Evolutionary conservation across 2,329 filamentous ascomycete genomes (phyloP), one percentile per base, ranked within the genome.

Genomic region (Curvularia hawaiiensis): DNA sequence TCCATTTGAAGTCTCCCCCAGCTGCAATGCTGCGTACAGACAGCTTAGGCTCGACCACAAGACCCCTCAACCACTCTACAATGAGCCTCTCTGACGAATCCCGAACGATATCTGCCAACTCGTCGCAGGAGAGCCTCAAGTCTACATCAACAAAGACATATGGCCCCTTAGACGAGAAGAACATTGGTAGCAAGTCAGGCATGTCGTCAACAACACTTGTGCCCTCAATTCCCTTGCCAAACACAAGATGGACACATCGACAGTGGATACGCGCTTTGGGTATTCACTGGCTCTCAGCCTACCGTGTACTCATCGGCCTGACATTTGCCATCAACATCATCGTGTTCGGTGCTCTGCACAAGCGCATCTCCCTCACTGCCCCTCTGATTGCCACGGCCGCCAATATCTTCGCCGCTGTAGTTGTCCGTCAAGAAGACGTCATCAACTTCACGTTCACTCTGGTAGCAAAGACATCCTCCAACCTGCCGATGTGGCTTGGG

Each of bases 341-440:
- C 6, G 40, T 58, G 1, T 16, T 63, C 11, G 38, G 39, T 4
- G 16, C 44, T 5, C n/a, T 49, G 16, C 3, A 22, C 16, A 31
- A 33, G 24, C 33, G 16, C 6, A 3, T 56, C 10, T n/a, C 51
- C 3, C 52, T 54, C 2, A 22, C 58, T 5, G 33, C 39, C 3
- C n/a, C 57, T 6, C 59, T 70, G 2, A 70, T 70, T 16, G 72
- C 70, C 3, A 69, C 73, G 4, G 70, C 75, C 2, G 54, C 68
- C 49, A 79, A 79, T 56, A 57, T 77, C 41, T 59, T 69, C 24
- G 59, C 64, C 18, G 61, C 72, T n/a, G 66, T 76, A 6, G 24
- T 74, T 7, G 52, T 71, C 8, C 71, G 75, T 2, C 71, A 77
- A 43, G 75, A 76, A 47, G 70, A 71, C 18, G 39, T 74, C 6